Conservation (phyloP, 257 asterid species). For the Solanum acaule region DNA sequence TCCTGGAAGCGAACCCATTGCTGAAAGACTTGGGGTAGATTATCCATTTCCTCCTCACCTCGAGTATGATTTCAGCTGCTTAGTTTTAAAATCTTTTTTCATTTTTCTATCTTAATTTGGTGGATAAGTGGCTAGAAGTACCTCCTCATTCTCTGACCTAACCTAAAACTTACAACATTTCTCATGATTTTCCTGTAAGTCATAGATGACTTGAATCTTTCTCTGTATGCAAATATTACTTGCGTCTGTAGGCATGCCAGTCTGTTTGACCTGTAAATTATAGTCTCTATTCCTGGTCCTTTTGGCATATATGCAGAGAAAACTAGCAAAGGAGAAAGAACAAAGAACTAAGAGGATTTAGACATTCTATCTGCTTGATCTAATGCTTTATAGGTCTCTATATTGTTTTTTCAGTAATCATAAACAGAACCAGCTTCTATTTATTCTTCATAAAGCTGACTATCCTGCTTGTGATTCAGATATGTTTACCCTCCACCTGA, state of each 20-base stretch:
- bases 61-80: constrained; percentile 48
- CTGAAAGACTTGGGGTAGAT: constrained; percentile 75
- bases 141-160: background rate
- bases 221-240: background rate
- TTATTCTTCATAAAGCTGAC: background rate
- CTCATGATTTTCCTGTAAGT: background rate
- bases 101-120: background rate
- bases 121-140: background rate
- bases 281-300: background rate
- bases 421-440: background rate
- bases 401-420: background rate
- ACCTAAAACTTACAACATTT: background rate
- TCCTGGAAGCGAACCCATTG: constrained; percentile 50
- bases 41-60: constrained; percentile 93
- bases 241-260: background rate
- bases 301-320: background rate
- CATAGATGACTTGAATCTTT: background rate
- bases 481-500: constrained; percentile 95
- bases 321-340: background rate
- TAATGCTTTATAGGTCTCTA: background rate
- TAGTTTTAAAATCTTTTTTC: background rate
- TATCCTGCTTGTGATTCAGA: constrained; percentile 33
- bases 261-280: background rate
- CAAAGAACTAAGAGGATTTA: background rate
- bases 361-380: background rate